Percentiles rank a stretch among this genome's conserved stretches.
phyloP scores from a whole-genome alignment of 345 rosid species.

The Capsella bursapastoris region DNA sequence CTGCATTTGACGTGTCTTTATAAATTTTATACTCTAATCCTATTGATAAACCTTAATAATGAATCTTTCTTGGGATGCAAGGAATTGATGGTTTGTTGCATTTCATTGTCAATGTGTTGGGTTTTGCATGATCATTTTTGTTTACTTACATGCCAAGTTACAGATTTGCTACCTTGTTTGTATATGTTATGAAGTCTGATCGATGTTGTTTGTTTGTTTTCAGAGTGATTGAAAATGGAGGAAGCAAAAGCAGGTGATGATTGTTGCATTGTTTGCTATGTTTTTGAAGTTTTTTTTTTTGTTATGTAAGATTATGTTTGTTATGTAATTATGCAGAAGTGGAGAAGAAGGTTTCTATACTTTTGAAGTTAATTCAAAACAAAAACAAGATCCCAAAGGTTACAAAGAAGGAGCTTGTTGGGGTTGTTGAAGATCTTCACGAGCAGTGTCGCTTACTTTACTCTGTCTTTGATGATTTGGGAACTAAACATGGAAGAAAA shows the following conservation, averaged over 20 bases:
- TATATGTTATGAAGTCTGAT: background rate
- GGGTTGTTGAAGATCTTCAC: constrained; percentile 55
- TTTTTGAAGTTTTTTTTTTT: background rate
- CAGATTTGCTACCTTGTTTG: background rate
- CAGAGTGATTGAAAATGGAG: constrained; percentile 41
- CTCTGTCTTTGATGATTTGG: constrained; percentile 43
- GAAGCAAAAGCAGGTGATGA: constrained; percentile 53
- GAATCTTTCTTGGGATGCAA: constrained; percentile 4
- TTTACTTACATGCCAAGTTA: constrained; percentile 13
- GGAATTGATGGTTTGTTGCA: background rate
- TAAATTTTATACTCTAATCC: background rate
- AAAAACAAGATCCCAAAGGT: constrained; percentile 50
- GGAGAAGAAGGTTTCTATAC: constrained; percentile 51
- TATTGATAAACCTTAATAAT: background rate
- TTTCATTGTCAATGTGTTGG: too few relatives aligned
- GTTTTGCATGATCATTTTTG: background rate
- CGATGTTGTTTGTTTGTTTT: background rate
- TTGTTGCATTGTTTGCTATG: background rate
- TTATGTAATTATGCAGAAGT: constrained; percentile 47
- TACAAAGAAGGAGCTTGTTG: constrained; percentile 50
- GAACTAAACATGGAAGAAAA: constrained; percentile 20
- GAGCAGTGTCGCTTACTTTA: constrained; percentile 55
- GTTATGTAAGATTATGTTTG: background rate
- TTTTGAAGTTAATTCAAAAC: constrained; percentile 52
- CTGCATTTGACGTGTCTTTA: background rate